Evolutionary conservation across 179 eudicot genomes (phyloP).

Genomic region (Heliamphora pulchella): DNA sequence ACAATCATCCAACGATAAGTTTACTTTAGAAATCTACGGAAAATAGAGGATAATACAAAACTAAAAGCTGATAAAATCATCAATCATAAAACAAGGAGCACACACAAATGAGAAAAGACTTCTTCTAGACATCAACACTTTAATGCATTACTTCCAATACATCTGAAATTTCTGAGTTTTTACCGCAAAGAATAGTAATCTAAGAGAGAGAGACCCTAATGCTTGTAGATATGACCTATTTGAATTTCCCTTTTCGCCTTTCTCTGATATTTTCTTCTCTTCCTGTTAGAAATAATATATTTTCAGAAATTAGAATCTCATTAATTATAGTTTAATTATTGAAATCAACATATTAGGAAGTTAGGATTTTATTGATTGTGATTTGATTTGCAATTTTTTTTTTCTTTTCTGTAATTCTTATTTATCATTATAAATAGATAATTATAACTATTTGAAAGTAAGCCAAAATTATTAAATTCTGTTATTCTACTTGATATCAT

Average conservation of each 20-base stretch:
- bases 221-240: neutral
- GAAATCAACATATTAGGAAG: no score
- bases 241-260: neutral
- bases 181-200: neutral
- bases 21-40: neutral
- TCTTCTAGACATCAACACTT: neutral
- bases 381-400: no score
- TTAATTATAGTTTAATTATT: no score
- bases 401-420: no score
- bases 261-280: neutral
- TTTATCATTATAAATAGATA: no score
- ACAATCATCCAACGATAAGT: neutral
- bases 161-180: neutral
- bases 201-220: neutral
- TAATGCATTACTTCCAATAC: neutral
- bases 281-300: no score
- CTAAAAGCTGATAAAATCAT: slow-evolving; percentile 9
- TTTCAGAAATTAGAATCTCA: no score
- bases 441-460: no score
- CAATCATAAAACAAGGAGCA: slow-evolving; percentile 1
- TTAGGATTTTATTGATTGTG: no score
- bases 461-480: no score
- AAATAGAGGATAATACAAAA: neutral
- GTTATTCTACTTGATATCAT: no score
- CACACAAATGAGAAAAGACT: slow-evolving; percentile 1